These are phyloP conservation scores for Thuidium tamariscinum DNA, from an alignment of 225 moss, liverwort and hornwort genomes.

Conservation along the genomic window DNA sequence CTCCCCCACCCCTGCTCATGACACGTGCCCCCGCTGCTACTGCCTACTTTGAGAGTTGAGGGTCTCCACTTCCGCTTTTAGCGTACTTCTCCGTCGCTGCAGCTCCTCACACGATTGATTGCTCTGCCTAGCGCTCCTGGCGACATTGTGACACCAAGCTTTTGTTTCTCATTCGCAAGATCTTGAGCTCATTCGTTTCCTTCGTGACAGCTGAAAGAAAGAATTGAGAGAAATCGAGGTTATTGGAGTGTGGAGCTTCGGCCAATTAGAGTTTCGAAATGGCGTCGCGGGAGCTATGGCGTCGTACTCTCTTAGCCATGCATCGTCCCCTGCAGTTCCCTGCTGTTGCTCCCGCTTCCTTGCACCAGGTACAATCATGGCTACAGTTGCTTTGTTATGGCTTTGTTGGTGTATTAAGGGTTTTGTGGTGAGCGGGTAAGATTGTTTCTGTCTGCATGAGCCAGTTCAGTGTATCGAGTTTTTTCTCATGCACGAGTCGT, in stretches of 20 bases:
- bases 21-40: not conserved
- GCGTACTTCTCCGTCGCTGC: no score
- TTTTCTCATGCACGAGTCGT: not conserved
- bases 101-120: no score
- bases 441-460: not conserved
- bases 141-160: not conserved
- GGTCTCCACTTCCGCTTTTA: accelerated
- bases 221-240: not conserved
- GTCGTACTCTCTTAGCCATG: not conserved
- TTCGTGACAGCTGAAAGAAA: not conserved
- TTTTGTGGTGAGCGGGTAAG: not conserved
- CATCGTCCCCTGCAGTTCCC: not conserved
- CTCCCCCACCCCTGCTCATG: not conserved
- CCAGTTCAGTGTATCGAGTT: not conserved
- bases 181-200: not conserved
- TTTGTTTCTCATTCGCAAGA: not conserved
- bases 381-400: not conserved
- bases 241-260: not conserved
- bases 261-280: not conserved
- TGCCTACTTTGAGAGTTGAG: no score
- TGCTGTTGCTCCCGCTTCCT: not conserved
- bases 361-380: not conserved
- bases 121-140: not conserved
- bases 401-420: not conserved
- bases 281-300: conserved; percentile 13